A percentile compares a stretch with the other conserved stretches of the same genome.
phyloP scores from a whole-genome alignment of 31 red algal species.

The Porphyra umbilicalis region DNA sequence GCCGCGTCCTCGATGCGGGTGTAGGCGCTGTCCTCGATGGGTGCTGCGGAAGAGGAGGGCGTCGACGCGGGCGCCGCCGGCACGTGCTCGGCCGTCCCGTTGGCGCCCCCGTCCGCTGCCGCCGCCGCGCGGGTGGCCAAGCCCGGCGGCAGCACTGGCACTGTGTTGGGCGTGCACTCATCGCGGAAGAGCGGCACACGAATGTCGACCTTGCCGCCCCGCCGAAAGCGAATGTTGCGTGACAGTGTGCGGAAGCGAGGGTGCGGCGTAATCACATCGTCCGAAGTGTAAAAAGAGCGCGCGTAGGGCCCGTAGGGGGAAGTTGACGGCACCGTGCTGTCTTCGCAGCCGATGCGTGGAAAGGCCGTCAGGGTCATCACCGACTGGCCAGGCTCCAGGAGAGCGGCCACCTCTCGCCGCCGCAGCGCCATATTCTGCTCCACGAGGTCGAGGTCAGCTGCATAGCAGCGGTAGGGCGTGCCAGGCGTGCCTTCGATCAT shows the following conservation, averaged over 20 bases:
- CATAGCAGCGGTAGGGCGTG: slow-evolving; percentile 84
- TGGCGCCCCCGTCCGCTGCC: neutral
- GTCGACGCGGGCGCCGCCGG: neutral
- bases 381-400: slow-evolving; percentile 43
- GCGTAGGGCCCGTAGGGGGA: slow-evolving; percentile 53
- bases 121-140: slow-evolving; percentile 22
- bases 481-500: slow-evolving; percentile 99
- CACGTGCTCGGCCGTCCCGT: neutral
- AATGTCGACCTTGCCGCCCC: slow-evolving; percentile 79
- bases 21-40: slow-evolving; percentile 6
- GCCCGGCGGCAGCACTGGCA: slow-evolving; percentile 43
- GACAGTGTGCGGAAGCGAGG: slow-evolving; percentile 97
- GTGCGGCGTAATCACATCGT: slow-evolving; percentile 92
- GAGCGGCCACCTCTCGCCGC: slow-evolving; percentile 50
- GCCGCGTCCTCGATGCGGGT: slow-evolving; percentile 30
- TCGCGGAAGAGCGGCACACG: slow-evolving; percentile 80
- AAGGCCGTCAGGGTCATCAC: slow-evolving; percentile 80
- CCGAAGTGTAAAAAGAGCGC: slow-evolving; percentile 70
- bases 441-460: slow-evolving; percentile 77
- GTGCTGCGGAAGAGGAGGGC: neutral
- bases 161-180: slow-evolving; percentile 23
- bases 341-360: slow-evolving; percentile 65
- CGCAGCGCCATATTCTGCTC: slow-evolving; percentile 95
- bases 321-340: slow-evolving; percentile 50
- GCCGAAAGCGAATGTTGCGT: slow-evolving; percentile 85